Evolutionary conservation across 2,329 filamentous ascomycete genomes (phyloP), one percentile per base, ranked within the genome.

Genomic region (Elsinoe ampelina): DNA sequence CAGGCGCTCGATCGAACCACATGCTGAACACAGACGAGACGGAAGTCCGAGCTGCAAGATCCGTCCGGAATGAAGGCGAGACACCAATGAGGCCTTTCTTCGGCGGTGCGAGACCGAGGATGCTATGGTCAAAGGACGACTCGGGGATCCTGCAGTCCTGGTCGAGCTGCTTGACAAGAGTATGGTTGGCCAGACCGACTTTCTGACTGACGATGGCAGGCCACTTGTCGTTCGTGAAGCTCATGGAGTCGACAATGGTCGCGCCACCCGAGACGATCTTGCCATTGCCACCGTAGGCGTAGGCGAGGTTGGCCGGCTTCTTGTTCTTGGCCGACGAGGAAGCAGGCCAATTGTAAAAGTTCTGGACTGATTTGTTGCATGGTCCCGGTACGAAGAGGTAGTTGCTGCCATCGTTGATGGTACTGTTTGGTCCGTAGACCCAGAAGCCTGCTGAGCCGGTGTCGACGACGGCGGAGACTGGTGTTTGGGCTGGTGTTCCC

Each of bases 1-100:
- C 57, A 5, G 65, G 62, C 8, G 63, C 59, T 51, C 64, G 60
- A 55, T 71, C 67, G 59, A 71, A 70, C 68, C 69, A 72, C 63
- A 70, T 65, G 61, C 67, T 63, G 6, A 70, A 67, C 17, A 64
- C 60, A 19, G 64, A 63, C 5, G 58, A 61, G 42, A 70, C 66
- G 17, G 57, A 48, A 1, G 67, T 67, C 5, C 60, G 55, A 26
- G 68, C 59, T 11, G 66, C 65, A 2, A 71, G 65, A 45, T 69
- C 63, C 47, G 68, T 64, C 30, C 70, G 64, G 55, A 71, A 61
- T 3, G 63, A 63, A 0, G 70, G 68, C 2, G 66, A 65, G 2
- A 60, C 52, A 2, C 61, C 66, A 11, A 38, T 22, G 8, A 52
- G 48, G 26, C 34, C 47, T 45, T 59, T 60, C 30, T 62, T 62